phyloP scores from a whole-genome alignment of 331 rosid genomes.

The Erythrophleum ivorense region DNA sequence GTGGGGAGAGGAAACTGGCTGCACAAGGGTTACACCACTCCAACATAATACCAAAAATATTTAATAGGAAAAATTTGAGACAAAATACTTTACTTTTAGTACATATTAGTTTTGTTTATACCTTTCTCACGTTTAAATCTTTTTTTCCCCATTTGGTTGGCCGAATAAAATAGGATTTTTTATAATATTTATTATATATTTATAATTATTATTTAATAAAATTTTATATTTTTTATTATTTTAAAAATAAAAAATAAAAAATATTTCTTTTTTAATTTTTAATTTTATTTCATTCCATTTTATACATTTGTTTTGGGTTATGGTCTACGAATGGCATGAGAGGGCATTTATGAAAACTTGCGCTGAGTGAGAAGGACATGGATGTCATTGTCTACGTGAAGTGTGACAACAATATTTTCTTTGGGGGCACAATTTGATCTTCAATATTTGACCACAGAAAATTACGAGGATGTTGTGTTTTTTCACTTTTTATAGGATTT shows the following conservation, averaged over 20 bases:
- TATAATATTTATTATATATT: too few species aligned
- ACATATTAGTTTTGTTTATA: too few species aligned
- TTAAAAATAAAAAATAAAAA: neutral
- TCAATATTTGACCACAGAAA: neutral
- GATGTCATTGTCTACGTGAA: constrained; percentile 44
- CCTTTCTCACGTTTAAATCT: neutral
- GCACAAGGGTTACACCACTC: too few species aligned
- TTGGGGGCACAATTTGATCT: neutral
- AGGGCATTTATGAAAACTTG: constrained; percentile 46
- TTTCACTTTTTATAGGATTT: neutral
- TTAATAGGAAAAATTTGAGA: neutral
- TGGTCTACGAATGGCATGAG: constrained; percentile 31
- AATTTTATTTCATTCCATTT: neutral
- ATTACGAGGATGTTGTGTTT: neutral
- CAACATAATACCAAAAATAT: neutral
- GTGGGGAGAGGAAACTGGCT: too few species aligned
- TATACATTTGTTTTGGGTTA: constrained; percentile 21
- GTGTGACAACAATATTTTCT: neutral
- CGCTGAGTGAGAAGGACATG: constrained; percentile 36
- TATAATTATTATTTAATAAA: too few species aligned
- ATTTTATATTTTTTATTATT: too few species aligned
- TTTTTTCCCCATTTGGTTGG: too few species aligned
- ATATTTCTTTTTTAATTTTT: neutral
- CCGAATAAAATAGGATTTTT: too few species aligned
- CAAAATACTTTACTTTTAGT: too few species aligned